phyloP scores from a whole-genome alignment of 2,329 filamentous ascomycete species.

The Volutella citrinella region DNA sequence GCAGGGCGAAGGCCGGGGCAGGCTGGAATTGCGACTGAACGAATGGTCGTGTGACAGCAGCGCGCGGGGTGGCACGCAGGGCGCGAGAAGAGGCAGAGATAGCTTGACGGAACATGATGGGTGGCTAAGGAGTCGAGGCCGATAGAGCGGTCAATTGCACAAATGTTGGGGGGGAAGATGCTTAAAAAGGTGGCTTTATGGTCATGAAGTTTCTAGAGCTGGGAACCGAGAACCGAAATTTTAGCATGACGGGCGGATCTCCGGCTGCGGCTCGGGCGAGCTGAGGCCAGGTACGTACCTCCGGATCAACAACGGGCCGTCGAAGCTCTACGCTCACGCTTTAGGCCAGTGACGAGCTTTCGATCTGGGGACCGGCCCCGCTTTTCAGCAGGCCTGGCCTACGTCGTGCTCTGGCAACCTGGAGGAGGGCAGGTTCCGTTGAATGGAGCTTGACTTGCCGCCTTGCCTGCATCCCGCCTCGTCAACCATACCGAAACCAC shows the following conservation, averaged over 20 bases:
- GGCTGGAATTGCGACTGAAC: slow-evolving; percentile 37
- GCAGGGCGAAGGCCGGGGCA: slow-evolving; percentile 34
- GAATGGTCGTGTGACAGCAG: slow-evolving; percentile 33
- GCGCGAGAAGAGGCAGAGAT: slow-evolving; percentile 42
- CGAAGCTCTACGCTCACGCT: no score
- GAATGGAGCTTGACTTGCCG: slow-evolving; percentile 17
- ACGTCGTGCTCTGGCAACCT: slow-evolving; percentile 38
- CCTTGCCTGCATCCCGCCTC: slow-evolving; percentile 13
- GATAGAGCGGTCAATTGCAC: slow-evolving; percentile 4
- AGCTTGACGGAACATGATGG: slow-evolving; percentile 47
- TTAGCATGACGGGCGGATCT: slow-evolving; percentile 26
- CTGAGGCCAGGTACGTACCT: slow-evolving; percentile 14
- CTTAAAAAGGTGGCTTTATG: slow-evolving; percentile 18
- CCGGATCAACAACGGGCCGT: slow-evolving; percentile 31
- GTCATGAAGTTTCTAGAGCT: slow-evolving; percentile 23
- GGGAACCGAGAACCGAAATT: slow-evolving; percentile 24
- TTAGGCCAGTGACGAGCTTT: no score
- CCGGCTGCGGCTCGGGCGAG: slow-evolving; percentile 23
- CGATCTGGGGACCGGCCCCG: no score
- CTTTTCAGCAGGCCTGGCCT: slow-evolving; percentile 24
- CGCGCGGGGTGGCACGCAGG: slow-evolving; percentile 39
- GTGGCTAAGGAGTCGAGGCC: slow-evolving; percentile 4
- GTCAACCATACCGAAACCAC: slow-evolving; percentile 14
- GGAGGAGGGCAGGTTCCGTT: slow-evolving; percentile 21
- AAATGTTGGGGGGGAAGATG: slow-evolving; percentile 7